phyloP scores from a whole-genome alignment of 495 filamentous ascomycete genomes.

The Penicillium waksmanii region DNA sequence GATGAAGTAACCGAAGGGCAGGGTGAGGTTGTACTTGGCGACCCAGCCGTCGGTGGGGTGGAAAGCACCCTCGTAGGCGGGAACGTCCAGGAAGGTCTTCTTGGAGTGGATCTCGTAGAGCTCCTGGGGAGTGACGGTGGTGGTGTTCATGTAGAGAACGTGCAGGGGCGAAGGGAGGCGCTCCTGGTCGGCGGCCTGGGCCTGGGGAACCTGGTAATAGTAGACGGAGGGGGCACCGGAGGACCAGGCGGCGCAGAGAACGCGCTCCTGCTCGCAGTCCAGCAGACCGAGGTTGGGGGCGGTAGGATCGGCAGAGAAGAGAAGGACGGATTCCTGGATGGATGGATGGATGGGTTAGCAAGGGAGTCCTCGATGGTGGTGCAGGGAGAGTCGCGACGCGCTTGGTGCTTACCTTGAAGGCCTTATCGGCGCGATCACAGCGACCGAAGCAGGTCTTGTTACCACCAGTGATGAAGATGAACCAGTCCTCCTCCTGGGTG shows the following conservation, averaged over 20 bases:
- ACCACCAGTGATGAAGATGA: constrained; percentile 77
- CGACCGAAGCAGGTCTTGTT: constrained; percentile 85
- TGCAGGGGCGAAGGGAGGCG: constrained; percentile 52
- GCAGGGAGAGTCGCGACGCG: neutral
- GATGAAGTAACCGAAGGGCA: constrained; percentile 72
- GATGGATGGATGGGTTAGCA: constrained; percentile 1
- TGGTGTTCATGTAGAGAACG: constrained; percentile 65
- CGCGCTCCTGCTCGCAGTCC: constrained; percentile 76
- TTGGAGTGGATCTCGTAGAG: constrained; percentile 66
- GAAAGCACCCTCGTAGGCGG: constrained; percentile 70
- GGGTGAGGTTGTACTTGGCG: constrained; percentile 63
- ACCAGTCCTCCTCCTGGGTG: constrained; percentile 73
- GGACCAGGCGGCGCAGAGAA: constrained; percentile 84
- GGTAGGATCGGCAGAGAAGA: constrained; percentile 67
- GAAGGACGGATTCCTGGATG: constrained; percentile 63
- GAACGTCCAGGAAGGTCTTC: constrained; percentile 57
- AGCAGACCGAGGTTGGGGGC: constrained; percentile 72
- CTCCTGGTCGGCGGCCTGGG: constrained; percentile 43
- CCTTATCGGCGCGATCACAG: constrained; percentile 55
- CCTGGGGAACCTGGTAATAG: constrained; percentile 72
- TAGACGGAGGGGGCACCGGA: constrained; percentile 71
- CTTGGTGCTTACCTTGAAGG: constrained; percentile 53
- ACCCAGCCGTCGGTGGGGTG: constrained; percentile 81
- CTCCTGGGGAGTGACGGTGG: constrained; percentile 63
- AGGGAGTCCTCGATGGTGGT: neutral